These are phyloP conservation scores for Gigaspora rosea DNA, from an alignment of 192 early-diverging fungal species.

Conservation along the genomic window DNA sequence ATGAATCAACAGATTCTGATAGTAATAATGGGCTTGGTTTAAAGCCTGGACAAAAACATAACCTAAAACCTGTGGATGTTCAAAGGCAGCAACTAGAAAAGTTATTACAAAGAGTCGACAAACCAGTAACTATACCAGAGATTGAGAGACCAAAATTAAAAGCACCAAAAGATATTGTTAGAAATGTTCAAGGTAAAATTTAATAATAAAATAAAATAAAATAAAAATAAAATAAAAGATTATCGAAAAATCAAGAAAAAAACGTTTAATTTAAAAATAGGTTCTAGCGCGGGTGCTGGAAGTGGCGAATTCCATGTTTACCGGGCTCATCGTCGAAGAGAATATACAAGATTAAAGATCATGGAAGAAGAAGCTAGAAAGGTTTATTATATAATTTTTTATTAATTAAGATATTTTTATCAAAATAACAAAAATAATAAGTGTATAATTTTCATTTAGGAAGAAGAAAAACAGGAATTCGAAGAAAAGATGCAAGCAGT, in stretches of 20 bases:
- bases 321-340: conserved; percentile 80
- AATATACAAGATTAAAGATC: conserved; percentile 75
- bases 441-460: conserved; percentile 36
- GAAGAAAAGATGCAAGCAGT: conserved; percentile 60
- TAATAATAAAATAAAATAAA: not conserved
- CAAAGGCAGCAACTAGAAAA: conserved; percentile 65
- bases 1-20: too few species aligned
- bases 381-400: conserved; percentile 41
- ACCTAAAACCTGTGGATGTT: conserved; percentile 48
- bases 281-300: conserved; percentile 93
- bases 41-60: conserved; percentile 35
- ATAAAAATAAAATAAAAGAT: not conserved
- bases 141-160: conserved; percentile 58
- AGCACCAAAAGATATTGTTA: conserved; percentile 82
- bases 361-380: conserved; percentile 75
- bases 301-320: conserved; percentile 98
- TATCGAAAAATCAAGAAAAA: not conserved
- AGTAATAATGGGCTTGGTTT: too few species aligned
- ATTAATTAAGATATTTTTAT: too few species aligned
- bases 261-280: conserved; percentile 31
- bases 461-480: conserved; percentile 59
- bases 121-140: conserved; percentile 74
- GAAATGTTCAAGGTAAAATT: conserved; percentile 77
- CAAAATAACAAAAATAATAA: too few species aligned
- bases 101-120: conserved; percentile 80